phyloP scores from a whole-genome alignment of 2,329 filamentous ascomycete genomes.

The Penicillium sp. region DNA sequence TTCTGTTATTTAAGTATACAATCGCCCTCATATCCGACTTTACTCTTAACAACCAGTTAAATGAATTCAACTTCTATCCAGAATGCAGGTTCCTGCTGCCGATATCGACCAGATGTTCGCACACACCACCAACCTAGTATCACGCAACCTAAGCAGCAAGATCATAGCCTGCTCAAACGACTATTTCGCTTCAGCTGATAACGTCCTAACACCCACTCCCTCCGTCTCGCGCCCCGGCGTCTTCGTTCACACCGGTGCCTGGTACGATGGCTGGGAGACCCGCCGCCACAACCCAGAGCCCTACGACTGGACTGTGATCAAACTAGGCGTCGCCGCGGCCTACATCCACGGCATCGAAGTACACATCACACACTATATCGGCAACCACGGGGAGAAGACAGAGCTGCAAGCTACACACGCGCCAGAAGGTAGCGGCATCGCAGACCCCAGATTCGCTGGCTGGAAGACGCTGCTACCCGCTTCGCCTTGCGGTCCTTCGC shows the following conservation, averaged over 20 bases:
- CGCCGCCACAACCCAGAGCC: constrained; percentile 57
- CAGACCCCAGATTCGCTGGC: constrained; percentile 31
- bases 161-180: constrained; percentile 59
- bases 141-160: constrained; percentile 50
- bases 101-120: constrained; percentile 56
- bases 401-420: constrained; percentile 38
- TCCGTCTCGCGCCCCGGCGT: constrained; percentile 57
- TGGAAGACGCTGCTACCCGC: constrained; percentile 43
- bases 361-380: constrained; percentile 46
- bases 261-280: constrained; percentile 66
- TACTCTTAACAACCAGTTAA: neutral
- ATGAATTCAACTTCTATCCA: neutral
- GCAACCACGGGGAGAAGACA: constrained; percentile 47
- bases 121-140: constrained; percentile 51
- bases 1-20: constrained; percentile 9
- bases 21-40: neutral
- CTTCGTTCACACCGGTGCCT: constrained; percentile 60
- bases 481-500: constrained; percentile 41
- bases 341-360: constrained; percentile 44
- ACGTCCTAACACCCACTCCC: constrained; percentile 57
- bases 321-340: constrained; percentile 52
- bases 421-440: constrained; percentile 18
- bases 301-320: constrained; percentile 60
- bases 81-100: constrained; percentile 40
- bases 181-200: constrained; percentile 59